Evolutionary conservation across 257 asterid species (phyloP).

Genomic region (Fraxinus americana): DNA sequence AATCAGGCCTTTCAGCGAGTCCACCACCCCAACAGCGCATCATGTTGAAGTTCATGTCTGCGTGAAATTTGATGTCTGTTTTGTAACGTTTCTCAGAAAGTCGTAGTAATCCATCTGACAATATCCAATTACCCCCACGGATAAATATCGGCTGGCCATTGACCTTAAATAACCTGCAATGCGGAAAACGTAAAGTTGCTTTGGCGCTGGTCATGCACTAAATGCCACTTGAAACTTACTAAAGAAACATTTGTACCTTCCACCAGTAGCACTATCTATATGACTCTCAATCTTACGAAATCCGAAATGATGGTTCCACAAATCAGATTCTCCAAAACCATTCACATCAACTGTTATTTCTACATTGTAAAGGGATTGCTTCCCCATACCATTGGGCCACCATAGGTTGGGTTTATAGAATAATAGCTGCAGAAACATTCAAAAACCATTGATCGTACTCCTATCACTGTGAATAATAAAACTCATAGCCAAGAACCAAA

Average conservation of each 20-base stretch:
- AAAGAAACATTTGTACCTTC: slow-evolving; percentile 59
- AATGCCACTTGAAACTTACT: slow-evolving; percentile 6
- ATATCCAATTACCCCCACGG: slow-evolving; percentile 98
- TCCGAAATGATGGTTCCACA: slow-evolving; percentile 84
- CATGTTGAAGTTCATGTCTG: slow-evolving; percentile 99
- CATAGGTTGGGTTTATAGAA: slow-evolving; percentile 88
- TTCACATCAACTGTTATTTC: slow-evolving; percentile 72
- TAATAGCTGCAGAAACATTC: slow-evolving; percentile 56
- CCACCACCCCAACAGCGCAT: slow-evolving; percentile 99
- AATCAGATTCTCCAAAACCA: slow-evolving; percentile 83
- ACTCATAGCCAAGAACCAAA: not conserved
- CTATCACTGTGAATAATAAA: slow-evolving; percentile 1
- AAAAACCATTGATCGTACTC: slow-evolving; percentile 20
- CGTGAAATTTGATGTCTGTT: slow-evolving; percentile 91
- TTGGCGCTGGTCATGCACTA: slow-evolving; percentile 19
- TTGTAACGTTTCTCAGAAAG: slow-evolving; percentile 77
- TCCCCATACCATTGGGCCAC: slow-evolving; percentile 99
- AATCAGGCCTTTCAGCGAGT: slow-evolving; percentile 95
- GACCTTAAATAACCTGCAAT: slow-evolving; percentile 81
- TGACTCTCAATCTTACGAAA: slow-evolving; percentile 86
- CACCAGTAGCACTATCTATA: slow-evolving; percentile 81
- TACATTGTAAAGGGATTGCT: slow-evolving; percentile 79
- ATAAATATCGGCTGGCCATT: slow-evolving; percentile 88
- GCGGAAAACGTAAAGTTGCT: slow-evolving; percentile 25
- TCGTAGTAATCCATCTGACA: slow-evolving; percentile 93